Evolutionary conservation across 164 flowering plant genomes (phyloP), one percentile per base, ranked within the genome.

Genomic region (Umbilicus rupestris): DNA sequence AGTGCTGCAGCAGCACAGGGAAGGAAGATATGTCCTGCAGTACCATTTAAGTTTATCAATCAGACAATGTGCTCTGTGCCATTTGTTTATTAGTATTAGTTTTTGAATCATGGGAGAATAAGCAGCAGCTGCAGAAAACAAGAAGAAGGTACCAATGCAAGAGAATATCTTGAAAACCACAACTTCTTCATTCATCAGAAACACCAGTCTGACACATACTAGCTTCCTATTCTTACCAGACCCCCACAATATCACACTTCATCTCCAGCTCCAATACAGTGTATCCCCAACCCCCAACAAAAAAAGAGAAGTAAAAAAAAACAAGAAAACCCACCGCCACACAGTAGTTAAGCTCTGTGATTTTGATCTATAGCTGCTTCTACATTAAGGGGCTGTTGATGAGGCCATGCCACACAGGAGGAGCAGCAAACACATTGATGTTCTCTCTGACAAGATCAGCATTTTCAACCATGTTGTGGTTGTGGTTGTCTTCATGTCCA

Each of bases 371-470:
- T 47, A 47, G 2, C 22, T 50, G 17, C 57, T 50, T 8, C 60
- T 63, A 63, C 65, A 63, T 33, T 39, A 63, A 63, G 45, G 65
- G 65, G 65, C 65, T 63, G 42, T 63, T 63, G 45, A 63, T 41
- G 45, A 63, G 42, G 29, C 65, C 65, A 16, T 63, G 65, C 65
- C 65, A 63, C 6, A 24, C 28, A 63, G 65, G 65, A 52, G 58
- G 24, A 19, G 60, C 60, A 26, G 65, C 65, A 63, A 63, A 63
- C 29, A 37, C 65, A 37, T 41, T 63, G 29, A 37, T 35, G 28
- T 24, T 63, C 14, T 63, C 65, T 41, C 65, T 63, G 3, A 55
- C 33, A 17, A 55, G 33, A 55, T 41, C 65, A 35, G 26, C 26
- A 39, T 37, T 39, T 37, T 41, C 29, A 63, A n/a, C 46, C 46